Evolutionary conservation across 2,329 filamentous ascomycete species (phyloP).

Genomic region (Hypoxylon sp.): DNA sequence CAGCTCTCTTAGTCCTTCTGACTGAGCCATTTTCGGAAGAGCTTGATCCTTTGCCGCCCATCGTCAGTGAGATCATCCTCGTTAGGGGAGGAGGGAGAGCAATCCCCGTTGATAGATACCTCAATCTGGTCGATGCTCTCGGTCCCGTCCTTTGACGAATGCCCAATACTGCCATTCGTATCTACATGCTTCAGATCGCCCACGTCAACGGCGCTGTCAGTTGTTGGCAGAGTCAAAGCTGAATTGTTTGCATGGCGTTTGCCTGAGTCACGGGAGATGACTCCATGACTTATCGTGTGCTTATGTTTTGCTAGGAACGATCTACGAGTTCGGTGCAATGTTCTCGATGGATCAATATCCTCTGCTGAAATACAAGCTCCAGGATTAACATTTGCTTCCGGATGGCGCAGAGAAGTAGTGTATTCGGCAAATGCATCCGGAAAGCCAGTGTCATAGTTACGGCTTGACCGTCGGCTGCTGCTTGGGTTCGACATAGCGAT

Average conservation of each 20-base stretch:
- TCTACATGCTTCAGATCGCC: conserved; percentile 41
- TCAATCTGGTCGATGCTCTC: conserved; percentile 59
- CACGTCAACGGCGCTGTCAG: conserved; percentile 46
- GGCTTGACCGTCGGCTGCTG: conserved; percentile 52
- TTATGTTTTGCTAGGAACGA: conserved; percentile 65
- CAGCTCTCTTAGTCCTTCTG: conserved; percentile 40
- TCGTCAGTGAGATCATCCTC: conserved; percentile 44
- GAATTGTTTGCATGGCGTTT: conserved; percentile 52
- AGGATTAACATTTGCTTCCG: conserved; percentile 71
- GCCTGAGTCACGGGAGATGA: conserved; percentile 58
- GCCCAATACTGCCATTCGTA: conserved; percentile 34
- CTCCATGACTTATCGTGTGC: conserved; percentile 64
- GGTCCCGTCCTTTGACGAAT: conserved; percentile 57
- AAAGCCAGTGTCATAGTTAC: conserved; percentile 54
- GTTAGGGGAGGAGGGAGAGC: conserved; percentile 45
- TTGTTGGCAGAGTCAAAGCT: conserved; percentile 39
- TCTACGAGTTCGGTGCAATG: conserved; percentile 61
- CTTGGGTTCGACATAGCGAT: conserved; percentile 51
- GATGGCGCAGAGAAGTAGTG: conserved; percentile 75
- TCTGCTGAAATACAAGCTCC: conserved; percentile 70
- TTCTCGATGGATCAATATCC: conserved; percentile 64
- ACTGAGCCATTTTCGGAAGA: conserved; percentile 50
- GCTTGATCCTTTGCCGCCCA: conserved; percentile 41
- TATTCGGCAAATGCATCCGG: conserved; percentile 57
- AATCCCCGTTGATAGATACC: conserved; percentile 42